phyloP scores from a whole-genome alignment of 2,329 filamentous ascomycete genomes.

The Exophiala alcalophila region DNA sequence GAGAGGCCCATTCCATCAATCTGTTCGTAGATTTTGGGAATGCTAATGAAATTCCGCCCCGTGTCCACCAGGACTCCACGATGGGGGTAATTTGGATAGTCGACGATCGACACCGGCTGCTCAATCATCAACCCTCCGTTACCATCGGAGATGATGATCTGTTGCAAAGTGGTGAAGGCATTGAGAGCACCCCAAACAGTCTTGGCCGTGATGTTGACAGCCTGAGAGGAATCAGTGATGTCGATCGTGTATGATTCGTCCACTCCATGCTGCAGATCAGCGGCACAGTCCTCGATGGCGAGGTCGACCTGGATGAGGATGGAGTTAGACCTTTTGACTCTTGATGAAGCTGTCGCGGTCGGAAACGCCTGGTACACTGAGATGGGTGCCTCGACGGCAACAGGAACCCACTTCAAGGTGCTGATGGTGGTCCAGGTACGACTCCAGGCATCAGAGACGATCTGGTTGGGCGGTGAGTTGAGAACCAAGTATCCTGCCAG shows the following conservation, averaged over 20 bases:
- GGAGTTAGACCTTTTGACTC: conserved; percentile 15
- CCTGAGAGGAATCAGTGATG: conserved; percentile 40
- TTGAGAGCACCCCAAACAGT: conserved; percentile 56
- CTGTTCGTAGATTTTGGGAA: conserved; percentile 53
- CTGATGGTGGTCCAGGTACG: conserved; percentile 50
- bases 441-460: conserved; percentile 49
- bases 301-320: conserved; percentile 47
- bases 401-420: conserved; percentile 54
- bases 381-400: conserved; percentile 53
- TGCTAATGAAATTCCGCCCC: conserved; percentile 54
- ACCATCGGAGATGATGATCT: conserved; percentile 52
- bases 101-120: conserved; percentile 52
- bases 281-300: conserved; percentile 45
- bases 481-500: conserved; percentile 42
- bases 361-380: conserved; percentile 53
- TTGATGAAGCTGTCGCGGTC: conserved; percentile 33
- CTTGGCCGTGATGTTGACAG: conserved; percentile 47
- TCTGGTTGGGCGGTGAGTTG: conserved; percentile 37
- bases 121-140: conserved; percentile 49
- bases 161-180: conserved; percentile 57
- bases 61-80: conserved; percentile 57
- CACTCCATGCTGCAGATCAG: conserved; percentile 54
- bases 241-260: conserved; percentile 56
- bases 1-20: conserved; percentile 55
- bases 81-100: conserved; percentile 53